phyloP scores from a whole-genome alignment of 495 filamentous ascomycete species.

The Amniculicola lignicola region DNA sequence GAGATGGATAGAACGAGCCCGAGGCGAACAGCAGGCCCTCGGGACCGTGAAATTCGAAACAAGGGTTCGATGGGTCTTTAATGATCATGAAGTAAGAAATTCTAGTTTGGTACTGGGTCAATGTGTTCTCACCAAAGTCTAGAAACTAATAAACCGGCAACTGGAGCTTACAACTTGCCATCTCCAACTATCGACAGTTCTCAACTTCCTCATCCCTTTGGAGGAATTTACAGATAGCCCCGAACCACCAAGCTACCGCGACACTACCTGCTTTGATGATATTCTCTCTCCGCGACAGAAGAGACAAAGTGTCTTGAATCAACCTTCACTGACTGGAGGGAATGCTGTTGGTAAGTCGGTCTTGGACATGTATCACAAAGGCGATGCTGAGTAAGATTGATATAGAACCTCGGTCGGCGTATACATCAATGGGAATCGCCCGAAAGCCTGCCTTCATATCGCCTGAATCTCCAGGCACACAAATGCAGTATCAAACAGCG shows the following conservation, averaged over 20 bases:
- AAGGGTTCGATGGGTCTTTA: constrained; percentile 16
- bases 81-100: constrained; percentile 23
- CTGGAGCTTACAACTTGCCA: constrained; percentile 20
- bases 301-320: background rate
- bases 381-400: background rate
- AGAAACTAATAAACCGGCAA: constrained; percentile 20
- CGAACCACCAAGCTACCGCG: background rate
- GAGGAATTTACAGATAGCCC: background rate
- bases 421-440: background rate
- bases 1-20: constrained; percentile 16
- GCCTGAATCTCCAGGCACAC: too few species aligned
- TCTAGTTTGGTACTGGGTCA: too few species aligned
- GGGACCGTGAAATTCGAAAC: constrained; percentile 15
- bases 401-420: background rate
- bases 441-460: too few species aligned
- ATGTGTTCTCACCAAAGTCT: too few species aligned
- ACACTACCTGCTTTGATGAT: constrained; percentile 11
- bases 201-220: constrained; percentile 13
- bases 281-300: constrained; percentile 4
- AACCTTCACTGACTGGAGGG: too few species aligned
- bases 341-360: too few species aligned
- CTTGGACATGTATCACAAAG: background rate
- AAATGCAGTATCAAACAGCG: too few species aligned
- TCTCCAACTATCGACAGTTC: constrained; percentile 18
- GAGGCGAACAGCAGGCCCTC: constrained; percentile 13